Evolutionary conservation across 1,284 basidiomycete species (phyloP), one percentile per base, ranked within the genome.

Genomic region (Papiliotrema terrestris): DNA sequence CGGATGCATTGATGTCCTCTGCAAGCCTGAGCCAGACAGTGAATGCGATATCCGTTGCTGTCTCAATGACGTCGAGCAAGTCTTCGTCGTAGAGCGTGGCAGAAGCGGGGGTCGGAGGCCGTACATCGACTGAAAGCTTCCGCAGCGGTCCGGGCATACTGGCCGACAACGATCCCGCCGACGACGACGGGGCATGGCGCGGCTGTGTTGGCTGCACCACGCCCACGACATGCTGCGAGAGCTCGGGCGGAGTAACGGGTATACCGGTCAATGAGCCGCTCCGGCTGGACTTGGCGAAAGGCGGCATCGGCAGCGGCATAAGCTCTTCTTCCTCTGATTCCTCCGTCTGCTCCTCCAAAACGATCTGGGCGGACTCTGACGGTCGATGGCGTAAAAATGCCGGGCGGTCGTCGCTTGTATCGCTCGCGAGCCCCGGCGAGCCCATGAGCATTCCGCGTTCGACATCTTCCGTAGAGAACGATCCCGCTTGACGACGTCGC

Each of bases 401-500:
- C 41, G 37, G 52, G 29, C 53, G 45, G 14, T 22, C 47, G 19
- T 51, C 43, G 42, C 19, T 52, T n/a, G 52, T 35, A 49, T 52
- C 43, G 38, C 56, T 43, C 29, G 51, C 44, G 26, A 43, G 49
- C 52, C 57, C 51, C 3, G 71, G 69, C 6, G 77, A 75, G 1
- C 89, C 87, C 60, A 95, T 78, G 52, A 83, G 80, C 74, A 86
- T 89, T 37, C 92, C 92, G 53, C 90, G 84, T 72, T 94, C 86
- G 1, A 96, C 87, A 71, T 96, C 92, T 68, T 91, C 88, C 36
- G 83, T 86, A 61, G 90, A 93, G 78, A 95, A 96, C 0, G 91
- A 95, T 6, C 92, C 92, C 1, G 89, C 92, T 71, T 95, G 89
- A 22, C 92, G 81, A n/a, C 91, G 65, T 82, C 64, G 80, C 83